Evolutionary conservation across 108 stramenopile genomes (phyloP).

Genomic region (Pseudonitzschia multiseries): DNA sequence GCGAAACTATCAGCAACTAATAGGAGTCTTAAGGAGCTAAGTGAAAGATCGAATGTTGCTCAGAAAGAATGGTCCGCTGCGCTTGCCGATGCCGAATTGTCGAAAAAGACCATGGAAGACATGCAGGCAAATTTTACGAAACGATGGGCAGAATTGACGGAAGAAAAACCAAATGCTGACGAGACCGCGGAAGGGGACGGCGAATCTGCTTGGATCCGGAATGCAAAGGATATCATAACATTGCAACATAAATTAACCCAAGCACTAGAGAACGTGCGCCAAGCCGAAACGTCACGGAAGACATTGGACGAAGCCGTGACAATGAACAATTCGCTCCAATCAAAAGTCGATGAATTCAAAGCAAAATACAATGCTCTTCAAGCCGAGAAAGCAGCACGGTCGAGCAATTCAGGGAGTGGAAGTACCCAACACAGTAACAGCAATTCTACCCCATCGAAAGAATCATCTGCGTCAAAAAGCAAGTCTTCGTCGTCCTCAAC

Average conservation of each 20-base stretch:
- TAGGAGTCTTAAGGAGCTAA: conserved; percentile 38
- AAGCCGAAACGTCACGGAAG: conserved; percentile 57
- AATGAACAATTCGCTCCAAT: conserved; percentile 72
- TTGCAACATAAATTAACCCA: conserved; percentile 83
- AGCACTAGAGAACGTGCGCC: conserved; percentile 79
- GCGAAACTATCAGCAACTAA: conserved; percentile 51
- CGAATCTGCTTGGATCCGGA: conserved; percentile 18
- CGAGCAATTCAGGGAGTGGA: too few relatives aligned
- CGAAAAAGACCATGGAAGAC: conserved; percentile 65
- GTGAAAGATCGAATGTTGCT: conserved; percentile 39
- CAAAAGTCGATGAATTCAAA: conserved; percentile 70
- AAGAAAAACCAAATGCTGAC: conserved; percentile 23
- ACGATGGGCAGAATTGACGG: conserved; percentile 69
- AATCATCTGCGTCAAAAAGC: conserved; percentile 16
- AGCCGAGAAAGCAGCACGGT: conserved; percentile 33
- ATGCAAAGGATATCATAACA: conserved; percentile 62
- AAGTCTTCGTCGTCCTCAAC: conserved; percentile 25
- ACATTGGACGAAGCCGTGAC: conserved; percentile 66
- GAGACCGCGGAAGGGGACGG: conserved; percentile 8
- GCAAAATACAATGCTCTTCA: conserved; percentile 66
- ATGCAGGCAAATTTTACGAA: conserved; percentile 64
- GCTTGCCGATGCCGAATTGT: conserved; percentile 62
- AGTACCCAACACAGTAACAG: conserved; percentile 1
- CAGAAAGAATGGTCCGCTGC: conserved; percentile 62
- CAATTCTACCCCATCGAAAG: conserved; percentile 22